phyloP scores from a whole-genome alignment of 176 grass and related monocot species.

The Bothriochloa decipiens region DNA sequence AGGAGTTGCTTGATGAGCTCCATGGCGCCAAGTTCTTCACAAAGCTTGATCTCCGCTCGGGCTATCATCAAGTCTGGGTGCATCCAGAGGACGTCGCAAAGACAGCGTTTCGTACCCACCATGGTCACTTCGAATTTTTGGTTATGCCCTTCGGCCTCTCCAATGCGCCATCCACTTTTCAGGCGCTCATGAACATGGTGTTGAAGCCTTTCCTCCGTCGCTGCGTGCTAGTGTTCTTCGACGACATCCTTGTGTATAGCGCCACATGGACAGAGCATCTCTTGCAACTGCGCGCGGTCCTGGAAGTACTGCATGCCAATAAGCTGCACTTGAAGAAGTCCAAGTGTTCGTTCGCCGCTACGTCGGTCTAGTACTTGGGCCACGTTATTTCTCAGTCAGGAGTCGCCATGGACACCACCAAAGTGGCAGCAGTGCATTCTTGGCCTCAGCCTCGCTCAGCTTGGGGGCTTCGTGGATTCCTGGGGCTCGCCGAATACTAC shows the following conservation, averaged over 20 bases:
- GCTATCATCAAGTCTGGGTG: too few species aligned
- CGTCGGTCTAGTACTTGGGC: neutral
- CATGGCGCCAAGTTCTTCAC: too few species aligned
- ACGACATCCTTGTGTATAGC: neutral
- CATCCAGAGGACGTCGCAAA: too few species aligned
- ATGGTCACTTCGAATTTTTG: too few species aligned
- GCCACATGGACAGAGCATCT: neutral
- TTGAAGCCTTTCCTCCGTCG: neutral
- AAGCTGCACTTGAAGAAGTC: neutral
- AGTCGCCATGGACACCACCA: neutral
- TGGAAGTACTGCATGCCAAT: accelerated
- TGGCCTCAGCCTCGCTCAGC: neutral
- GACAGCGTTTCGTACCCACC: too few species aligned
- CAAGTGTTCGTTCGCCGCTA: neutral
- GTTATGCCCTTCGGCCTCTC: neutral
- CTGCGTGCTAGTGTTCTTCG: neutral
- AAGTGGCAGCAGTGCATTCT: neutral
- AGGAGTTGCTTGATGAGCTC: too few species aligned
- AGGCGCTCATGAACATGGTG: neutral
- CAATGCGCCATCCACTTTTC: neutral
- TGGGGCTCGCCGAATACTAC: neutral
- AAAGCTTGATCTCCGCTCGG: too few species aligned
- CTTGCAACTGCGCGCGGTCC: neutral
- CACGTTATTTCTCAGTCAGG: too few species aligned
- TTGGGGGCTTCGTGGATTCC: neutral